phyloP scores from a whole-genome alignment of 2,329 filamentous ascomycete species.

The Teratosphaeria nubilosa region DNA sequence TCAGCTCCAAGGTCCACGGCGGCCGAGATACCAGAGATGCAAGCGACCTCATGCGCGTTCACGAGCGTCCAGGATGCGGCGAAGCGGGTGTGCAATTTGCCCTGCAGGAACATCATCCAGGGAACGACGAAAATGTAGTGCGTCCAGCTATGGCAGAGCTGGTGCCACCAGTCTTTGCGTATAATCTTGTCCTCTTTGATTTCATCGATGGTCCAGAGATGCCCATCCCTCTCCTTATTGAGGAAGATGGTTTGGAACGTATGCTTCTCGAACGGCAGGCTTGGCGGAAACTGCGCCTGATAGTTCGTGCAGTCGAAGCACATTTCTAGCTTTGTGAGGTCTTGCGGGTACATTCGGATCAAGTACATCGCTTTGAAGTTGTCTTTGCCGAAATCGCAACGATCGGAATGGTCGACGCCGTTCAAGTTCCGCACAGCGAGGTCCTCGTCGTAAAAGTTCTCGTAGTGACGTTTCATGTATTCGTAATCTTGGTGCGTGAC shows the following conservation, averaged over 20 bases:
- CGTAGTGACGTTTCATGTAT: slow-evolving; percentile 61
- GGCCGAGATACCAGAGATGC: slow-evolving; percentile 60
- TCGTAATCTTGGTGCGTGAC: slow-evolving; percentile 55
- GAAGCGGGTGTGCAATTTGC: slow-evolving; percentile 51
- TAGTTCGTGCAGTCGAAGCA: slow-evolving; percentile 69
- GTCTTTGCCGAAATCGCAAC: slow-evolving; percentile 37
- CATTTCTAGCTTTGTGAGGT: slow-evolving; percentile 48
- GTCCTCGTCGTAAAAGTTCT: slow-evolving; percentile 46
- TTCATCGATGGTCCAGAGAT: slow-evolving; percentile 50
- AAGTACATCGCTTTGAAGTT: slow-evolving; percentile 56
- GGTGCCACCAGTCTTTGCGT: slow-evolving; percentile 57
- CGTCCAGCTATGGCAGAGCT: slow-evolving; percentile 53
- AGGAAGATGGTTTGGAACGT: slow-evolving; percentile 63
- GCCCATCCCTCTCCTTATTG: slow-evolving; percentile 44
- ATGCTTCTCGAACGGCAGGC: slow-evolving; percentile 47
- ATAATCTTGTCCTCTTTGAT: slow-evolving; percentile 53
- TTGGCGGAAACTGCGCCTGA: slow-evolving; percentile 56
- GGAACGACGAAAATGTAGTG: slow-evolving; percentile 58
- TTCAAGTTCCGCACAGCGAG: slow-evolving; percentile 35
- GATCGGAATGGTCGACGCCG: slow-evolving; percentile 30
- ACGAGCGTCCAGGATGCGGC: slow-evolving; percentile 61
- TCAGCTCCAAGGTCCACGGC: slow-evolving; percentile 58
- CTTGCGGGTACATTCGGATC: slow-evolving; percentile 49
- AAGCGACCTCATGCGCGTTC: slow-evolving; percentile 60
- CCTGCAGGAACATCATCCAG: slow-evolving; percentile 62